Base-by-base conservation (phyloP, 2,329 filamentous ascomycete genomes). In the Fusarium sp. region DNA sequence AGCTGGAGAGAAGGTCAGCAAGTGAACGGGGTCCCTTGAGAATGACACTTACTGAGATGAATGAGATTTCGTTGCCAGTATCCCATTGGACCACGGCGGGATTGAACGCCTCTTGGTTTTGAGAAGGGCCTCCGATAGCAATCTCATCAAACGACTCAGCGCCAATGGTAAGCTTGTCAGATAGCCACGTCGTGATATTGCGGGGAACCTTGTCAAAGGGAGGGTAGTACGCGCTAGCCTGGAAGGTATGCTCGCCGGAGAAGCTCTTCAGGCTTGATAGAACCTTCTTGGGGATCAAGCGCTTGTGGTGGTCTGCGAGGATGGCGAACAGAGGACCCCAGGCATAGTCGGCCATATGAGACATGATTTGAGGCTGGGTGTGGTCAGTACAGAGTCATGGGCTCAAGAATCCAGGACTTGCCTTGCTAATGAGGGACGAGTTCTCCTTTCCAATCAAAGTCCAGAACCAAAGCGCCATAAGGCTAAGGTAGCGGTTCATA, bases 31-130 rank as follows among this genome's bases (percentile, higher is more conserved):
- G 65, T 83, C 84, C n/a, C 83, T 78, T 65, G 7, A 18, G 7
- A 18, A n/a, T 67, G 16, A 35, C 29, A 74, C 77, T 57, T 66
- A 77, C 77, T 5, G 77, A 78, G 14, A 80, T 74, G 11, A 76
- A 81, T 0, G 76, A 74, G 9, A 81, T 79, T 58, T 84, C 83
- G 22, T 77, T 74, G 6, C 82, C 84, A 6, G 83, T 84, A 18
- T 83, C 78, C 91, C 90, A 92, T 74, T 92, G 90, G 0, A 89
- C 85, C 7, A 92, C 87, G 0, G 88, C 88, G 0, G 90, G 90
- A 67, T 88, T 91, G 79, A 90, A 92, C 0, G 87, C 85, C 8
- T 79, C 83, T 6, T 85, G 85, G 50, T 87, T 88, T 60, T 84
- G 84, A 1, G 85, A 83, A 6, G 88, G 86, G 0, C 90, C 91